Conservation (phyloP, 768 basidiomycete genomes). For the Pulveroboletus sp. region DNA sequence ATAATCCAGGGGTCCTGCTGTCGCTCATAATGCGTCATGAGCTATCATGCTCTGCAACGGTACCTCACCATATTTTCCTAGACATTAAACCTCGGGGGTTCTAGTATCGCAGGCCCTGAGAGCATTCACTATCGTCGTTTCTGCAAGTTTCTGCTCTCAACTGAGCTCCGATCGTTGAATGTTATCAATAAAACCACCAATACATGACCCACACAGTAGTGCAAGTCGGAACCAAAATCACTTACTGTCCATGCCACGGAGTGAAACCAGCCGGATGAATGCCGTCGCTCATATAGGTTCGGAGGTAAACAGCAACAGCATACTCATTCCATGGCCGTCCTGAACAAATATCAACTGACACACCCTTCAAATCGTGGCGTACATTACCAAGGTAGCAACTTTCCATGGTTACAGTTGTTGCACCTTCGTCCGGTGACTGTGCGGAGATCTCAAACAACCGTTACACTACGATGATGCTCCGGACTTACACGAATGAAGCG, state of each 20-base stretch:
- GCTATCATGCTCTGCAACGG: no score
- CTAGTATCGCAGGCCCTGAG: no score
- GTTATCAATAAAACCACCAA: no score
- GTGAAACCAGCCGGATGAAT: conserved; percentile 50
- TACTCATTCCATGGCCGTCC: conserved; percentile 60
- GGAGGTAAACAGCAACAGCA: conserved; percentile 50
- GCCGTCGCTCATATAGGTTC: conserved; percentile 56
- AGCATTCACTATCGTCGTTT: no score
- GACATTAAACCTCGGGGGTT: no score
- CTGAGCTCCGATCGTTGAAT: no score
- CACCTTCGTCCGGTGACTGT: conserved; percentile 58
- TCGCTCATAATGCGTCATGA: no score
- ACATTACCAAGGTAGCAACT: conserved; percentile 48
- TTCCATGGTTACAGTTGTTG: conserved; percentile 40
- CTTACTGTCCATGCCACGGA: conserved; percentile 39
- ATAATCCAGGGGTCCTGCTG: no score
- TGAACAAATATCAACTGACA: conserved; percentile 1
- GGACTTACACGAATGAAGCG: conserved; percentile 51
- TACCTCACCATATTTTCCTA: no score
- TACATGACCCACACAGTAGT: no score
- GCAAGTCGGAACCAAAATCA: no score
- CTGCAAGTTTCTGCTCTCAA: no score
- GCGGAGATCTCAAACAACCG: not conserved
- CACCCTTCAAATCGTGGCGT: not conserved
- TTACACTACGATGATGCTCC: not conserved